These are phyloP conservation scores for Haplosporangium gracile DNA, from an alignment of 192 early-diverging fungal species.

Conservation along the genomic window DNA sequence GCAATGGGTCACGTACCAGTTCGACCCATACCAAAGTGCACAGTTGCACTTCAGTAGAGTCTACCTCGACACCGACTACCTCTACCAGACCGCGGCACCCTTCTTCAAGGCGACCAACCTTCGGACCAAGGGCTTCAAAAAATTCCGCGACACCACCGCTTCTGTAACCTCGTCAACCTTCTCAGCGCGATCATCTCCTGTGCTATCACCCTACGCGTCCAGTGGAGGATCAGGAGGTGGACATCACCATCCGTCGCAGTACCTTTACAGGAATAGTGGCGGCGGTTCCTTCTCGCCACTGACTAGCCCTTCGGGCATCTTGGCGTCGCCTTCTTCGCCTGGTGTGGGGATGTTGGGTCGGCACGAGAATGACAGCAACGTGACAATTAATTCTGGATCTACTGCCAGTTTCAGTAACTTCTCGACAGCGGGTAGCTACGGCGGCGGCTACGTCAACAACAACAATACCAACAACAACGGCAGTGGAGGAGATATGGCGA, in stretches of 20 bases:
- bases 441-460: neutral
- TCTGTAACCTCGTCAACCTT: neutral
- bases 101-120: conserved; percentile 5
- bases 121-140: conserved; percentile 27
- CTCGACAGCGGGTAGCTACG: neutral
- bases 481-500: conserved; percentile 2
- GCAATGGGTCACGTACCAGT: conserved; percentile 28
- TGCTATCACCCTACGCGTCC: neutral
- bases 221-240: neutral
- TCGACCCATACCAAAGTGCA: conserved; percentile 45
- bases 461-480: neutral
- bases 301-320: conserved; percentile 6
- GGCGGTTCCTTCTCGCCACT: conserved; percentile 26
- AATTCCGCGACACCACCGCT: conserved; percentile 1
- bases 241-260: neutral
- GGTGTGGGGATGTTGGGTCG: conserved; percentile 17
- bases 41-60: conserved; percentile 38
- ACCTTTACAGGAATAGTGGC: neutral
- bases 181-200: conserved; percentile 1
- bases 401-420: neutral
- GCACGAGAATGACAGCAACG: neutral
- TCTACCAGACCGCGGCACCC: conserved; percentile 18
- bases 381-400: neutral
- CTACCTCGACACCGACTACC: conserved; percentile 35
- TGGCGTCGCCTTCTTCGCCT: conserved; percentile 10